These are phyloP conservation scores for Auricularia sp. DNA, from an alignment of 768 basidiomycete genomes.

Conservation along the genomic window DNA sequence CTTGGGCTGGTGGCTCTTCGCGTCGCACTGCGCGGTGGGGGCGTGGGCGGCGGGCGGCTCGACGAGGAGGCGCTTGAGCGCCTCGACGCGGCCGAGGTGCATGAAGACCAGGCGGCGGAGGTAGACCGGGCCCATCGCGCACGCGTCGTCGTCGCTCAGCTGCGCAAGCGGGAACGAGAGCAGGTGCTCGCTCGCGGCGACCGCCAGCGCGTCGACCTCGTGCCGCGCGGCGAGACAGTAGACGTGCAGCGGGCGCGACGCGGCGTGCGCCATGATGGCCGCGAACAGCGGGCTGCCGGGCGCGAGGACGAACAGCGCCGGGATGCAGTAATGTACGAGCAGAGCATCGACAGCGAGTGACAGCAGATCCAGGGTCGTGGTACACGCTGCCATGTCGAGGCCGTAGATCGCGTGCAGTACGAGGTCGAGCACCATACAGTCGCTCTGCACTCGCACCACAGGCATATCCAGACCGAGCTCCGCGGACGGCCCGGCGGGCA, in stretches of 20 bases:
- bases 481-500: too few species aligned
- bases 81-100: slow-evolving; percentile 74
- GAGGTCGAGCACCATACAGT: too few species aligned
- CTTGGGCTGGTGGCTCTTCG: slow-evolving; percentile 43
- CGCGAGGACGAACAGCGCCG: slow-evolving; percentile 8
- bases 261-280: slow-evolving; percentile 16
- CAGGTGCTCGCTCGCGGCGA: slow-evolving; percentile 63
- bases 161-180: slow-evolving; percentile 58
- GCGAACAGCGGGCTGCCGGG: slow-evolving; percentile 24
- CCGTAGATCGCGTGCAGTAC: background rate
- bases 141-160: slow-evolving; percentile 60
- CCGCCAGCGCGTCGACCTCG: slow-evolving; percentile 64
- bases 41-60: slow-evolving; percentile 71
- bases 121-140: slow-evolving; percentile 63
- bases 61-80: slow-evolving; percentile 66
- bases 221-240: slow-evolving; percentile 61
- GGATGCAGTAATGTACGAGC: too few species aligned
- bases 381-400: background rate
- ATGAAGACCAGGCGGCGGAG: slow-evolving; percentile 75
- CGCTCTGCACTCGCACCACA: too few species aligned
- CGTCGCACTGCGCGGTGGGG: slow-evolving; percentile 60
- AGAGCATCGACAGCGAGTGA: slow-evolving; percentile 9
- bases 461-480: too few species aligned
- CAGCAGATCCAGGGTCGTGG: background rate
- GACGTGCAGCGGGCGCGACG: slow-evolving; percentile 34